Evolutionary conservation across 306 rosid genomes (phyloP).

Genomic region (Delonix regia): DNA sequence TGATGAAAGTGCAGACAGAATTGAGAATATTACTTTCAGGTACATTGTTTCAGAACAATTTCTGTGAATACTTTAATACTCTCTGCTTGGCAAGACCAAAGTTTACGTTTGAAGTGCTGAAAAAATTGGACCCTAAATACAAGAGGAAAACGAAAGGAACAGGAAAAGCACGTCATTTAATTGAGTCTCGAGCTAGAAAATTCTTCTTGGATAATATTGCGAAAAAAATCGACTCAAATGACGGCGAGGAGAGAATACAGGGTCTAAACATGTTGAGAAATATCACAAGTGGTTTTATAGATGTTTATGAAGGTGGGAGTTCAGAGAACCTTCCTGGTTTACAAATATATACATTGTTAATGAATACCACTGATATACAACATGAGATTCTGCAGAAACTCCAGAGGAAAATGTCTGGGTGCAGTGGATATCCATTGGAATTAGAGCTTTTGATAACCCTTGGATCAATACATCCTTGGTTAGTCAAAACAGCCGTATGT

Average conservation of each 20-base stretch:
- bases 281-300: slow-evolving; percentile 80
- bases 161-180: slow-evolving; percentile 56
- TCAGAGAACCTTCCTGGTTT: slow-evolving; percentile 86
- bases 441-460: slow-evolving; percentile 92
- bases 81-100: slow-evolving; percentile 89
- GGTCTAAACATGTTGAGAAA: slow-evolving; percentile 85
- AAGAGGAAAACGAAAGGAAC: slow-evolving; percentile 52
- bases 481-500: slow-evolving; percentile 76
- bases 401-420: slow-evolving; percentile 62
- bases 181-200: slow-evolving; percentile 84
- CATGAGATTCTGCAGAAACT: slow-evolving; percentile 66
- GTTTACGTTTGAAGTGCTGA: slow-evolving; percentile 75
- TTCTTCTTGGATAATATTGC: slow-evolving; percentile 80
- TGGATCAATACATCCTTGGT: slow-evolving; percentile 97
- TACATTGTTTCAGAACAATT: slow-evolving; percentile 93
- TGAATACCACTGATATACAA: slow-evolving; percentile 86
- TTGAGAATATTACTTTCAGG: slow-evolving; percentile 88
- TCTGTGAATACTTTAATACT: slow-evolving; percentile 92
- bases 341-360: slow-evolving; percentile 86
- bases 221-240: slow-evolving; percentile 73
- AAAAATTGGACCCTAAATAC: slow-evolving; percentile 76
- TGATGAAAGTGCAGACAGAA: slow-evolving; percentile 91
- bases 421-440: slow-evolving; percentile 82
- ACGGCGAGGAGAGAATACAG: slow-evolving; percentile 64
- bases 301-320: slow-evolving; percentile 83